phyloP scores from a whole-genome alignment of 1,139 yeast species.

The Geotrichum reessii region DNA sequence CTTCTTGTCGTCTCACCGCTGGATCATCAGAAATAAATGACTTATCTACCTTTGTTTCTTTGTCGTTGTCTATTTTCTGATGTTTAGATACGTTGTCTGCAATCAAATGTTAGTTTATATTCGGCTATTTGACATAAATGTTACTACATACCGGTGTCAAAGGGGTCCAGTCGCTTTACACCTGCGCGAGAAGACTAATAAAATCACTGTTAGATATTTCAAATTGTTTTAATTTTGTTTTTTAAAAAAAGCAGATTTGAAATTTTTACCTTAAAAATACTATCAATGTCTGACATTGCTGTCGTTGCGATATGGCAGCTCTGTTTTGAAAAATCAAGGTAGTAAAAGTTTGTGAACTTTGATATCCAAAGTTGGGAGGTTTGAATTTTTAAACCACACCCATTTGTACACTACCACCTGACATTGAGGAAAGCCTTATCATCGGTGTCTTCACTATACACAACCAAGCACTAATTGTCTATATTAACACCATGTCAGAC shows the following conservation, averaged over 20 bases:
- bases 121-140: neutral
- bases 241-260: neutral
- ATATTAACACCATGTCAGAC: neutral
- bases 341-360: neutral
- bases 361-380: neutral
- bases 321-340: neutral
- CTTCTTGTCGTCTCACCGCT: slow-evolving; percentile 6
- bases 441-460: neutral
- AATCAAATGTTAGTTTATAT: neutral
- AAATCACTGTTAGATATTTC: neutral
- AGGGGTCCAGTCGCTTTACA: slow-evolving; percentile 6
- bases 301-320: neutral
- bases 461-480: neutral
- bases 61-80: neutral
- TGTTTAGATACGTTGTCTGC: neutral
- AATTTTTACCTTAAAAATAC: slow-evolving; percentile 21
- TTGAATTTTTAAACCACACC: neutral
- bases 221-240: neutral
- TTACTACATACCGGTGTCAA: neutral
- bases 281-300: slow-evolving; percentile 18
- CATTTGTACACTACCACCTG: neutral
- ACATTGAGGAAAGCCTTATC: neutral
- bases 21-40: neutral
- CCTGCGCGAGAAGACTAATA: neutral
- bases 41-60: neutral